Evolutionary conservation across 176 grass and related monocot genomes (phyloP).

Genomic region (Musa itinerans): DNA sequence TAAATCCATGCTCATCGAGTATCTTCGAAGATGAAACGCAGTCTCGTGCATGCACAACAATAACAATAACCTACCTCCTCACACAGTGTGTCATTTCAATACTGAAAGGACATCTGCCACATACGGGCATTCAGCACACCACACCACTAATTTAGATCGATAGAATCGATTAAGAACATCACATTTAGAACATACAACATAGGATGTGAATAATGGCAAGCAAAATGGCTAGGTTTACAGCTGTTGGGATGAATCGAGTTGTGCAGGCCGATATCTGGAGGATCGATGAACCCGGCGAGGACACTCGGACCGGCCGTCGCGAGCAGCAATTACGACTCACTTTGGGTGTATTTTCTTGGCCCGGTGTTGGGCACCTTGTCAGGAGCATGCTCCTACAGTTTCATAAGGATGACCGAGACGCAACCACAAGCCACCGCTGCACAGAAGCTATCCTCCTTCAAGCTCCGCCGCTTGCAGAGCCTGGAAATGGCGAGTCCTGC

Average conservation of each 20-base stretch:
- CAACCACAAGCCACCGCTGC: neutral
- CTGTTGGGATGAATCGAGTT: slow-evolving; percentile 3
- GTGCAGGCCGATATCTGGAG: slow-evolving; percentile 10
- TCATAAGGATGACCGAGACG: slow-evolving; percentile 45
- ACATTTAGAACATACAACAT: no score
- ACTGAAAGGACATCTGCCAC: no score
- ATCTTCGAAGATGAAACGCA: no score
- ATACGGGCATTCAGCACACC: no score
- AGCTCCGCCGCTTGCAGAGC: slow-evolving; percentile 77
- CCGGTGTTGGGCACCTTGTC: slow-evolving; percentile 62
- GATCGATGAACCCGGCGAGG: slow-evolving; percentile 16
- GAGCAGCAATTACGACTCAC: neutral
- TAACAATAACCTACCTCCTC: no score
- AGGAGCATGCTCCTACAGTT: slow-evolving; percentile 63
- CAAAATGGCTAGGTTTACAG: neutral
- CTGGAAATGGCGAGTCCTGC: slow-evolving; percentile 34
- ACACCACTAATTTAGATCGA: no score
- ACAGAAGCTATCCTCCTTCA: slow-evolving; percentile 70
- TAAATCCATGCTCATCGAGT: no score
- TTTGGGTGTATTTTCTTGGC: slow-evolving; percentile 87
- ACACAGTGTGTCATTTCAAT: no score
- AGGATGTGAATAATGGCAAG: no score
- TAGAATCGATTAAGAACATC: no score
- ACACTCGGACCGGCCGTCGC: slow-evolving; percentile 3
- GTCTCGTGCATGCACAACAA: no score